phyloP scores from a whole-genome alignment of 2,329 filamentous ascomycete genomes.

The Fusarium dimerum region DNA sequence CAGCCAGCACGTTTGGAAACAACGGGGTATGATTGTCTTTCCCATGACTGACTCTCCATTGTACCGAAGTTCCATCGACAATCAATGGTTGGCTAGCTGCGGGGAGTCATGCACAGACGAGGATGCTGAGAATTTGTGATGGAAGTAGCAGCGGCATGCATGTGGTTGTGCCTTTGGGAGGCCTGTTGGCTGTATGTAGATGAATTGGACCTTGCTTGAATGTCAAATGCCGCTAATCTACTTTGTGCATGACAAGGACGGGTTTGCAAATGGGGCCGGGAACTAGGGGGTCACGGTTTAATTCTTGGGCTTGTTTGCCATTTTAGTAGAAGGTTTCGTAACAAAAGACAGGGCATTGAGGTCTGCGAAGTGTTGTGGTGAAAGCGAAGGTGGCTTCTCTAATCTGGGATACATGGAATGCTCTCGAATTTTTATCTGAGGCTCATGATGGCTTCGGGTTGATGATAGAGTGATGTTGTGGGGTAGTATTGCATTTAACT shows the following conservation, averaged over 20 bases:
- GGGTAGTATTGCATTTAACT: constrained; percentile 16
- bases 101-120: constrained; percentile 22
- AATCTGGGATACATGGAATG: no score
- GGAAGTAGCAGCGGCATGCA: constrained; percentile 1
- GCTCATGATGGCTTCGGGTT: constrained; percentile 27
- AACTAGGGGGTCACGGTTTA: no score
- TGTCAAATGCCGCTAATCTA: no score
- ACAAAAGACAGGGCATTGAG: constrained; percentile 1
- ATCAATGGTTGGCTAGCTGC: neutral
- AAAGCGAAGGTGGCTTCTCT: neutral
- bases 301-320: no score
- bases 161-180: constrained; percentile 1
- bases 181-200: no score
- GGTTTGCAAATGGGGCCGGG: no score
- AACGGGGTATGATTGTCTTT: constrained; percentile 8
- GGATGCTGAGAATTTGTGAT: constrained; percentile 13
- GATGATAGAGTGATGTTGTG: constrained; percentile 28
- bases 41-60: constrained; percentile 6
- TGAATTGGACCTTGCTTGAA: no score
- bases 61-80: neutral
- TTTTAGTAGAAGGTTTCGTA: constrained; percentile 1
- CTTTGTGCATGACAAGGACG: no score
- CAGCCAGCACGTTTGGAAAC: constrained; percentile 9
- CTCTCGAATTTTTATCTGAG: constrained; percentile 8
- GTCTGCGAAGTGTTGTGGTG: constrained; percentile 1